These are phyloP conservation scores for Hibiscus mutabilis DNA, from an alignment of 345 rosid species.

Conservation along the genomic window DNA sequence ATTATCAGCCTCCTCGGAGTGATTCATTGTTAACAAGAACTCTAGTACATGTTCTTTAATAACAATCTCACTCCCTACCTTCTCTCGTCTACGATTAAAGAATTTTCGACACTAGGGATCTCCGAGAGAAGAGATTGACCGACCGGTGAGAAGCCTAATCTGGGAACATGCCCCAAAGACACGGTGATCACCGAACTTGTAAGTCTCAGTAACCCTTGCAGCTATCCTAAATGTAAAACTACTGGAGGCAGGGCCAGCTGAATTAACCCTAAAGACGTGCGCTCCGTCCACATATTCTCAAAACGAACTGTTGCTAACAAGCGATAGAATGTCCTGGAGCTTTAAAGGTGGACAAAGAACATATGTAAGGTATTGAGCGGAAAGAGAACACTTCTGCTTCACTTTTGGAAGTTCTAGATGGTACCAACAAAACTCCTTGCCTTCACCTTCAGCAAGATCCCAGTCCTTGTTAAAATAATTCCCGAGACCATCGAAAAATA, in stretches of 20 bases:
- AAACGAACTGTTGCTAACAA: conserved; percentile 88
- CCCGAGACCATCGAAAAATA: conserved; percentile 83
- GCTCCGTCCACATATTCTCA: conserved; percentile 89
- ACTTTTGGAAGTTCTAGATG: conserved; percentile 85
- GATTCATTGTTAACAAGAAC: conserved; percentile 88
- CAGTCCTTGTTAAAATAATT: conserved; percentile 63
- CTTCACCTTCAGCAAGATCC: conserved; percentile 77
- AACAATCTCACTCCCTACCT: conserved; percentile 60
- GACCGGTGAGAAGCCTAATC: conserved; percentile 76
- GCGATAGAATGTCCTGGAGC: conserved; percentile 88
- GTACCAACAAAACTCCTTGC: conserved; percentile 88
- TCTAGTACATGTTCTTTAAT: conserved; percentile 98
- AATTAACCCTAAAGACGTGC: conserved; percentile 87
- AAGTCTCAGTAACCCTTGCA: conserved; percentile 78
- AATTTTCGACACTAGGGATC: conserved; percentile 77
- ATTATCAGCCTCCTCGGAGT: conserved; percentile 96
- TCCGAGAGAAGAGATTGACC: conserved; percentile 82
- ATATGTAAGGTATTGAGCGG: conserved; percentile 82
- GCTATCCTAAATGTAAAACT: conserved; percentile 78
- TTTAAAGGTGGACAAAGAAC: conserved; percentile 89
- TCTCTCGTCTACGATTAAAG: conserved; percentile 39
- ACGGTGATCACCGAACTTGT: conserved; percentile 92
- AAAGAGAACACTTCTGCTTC: conserved; percentile 67
- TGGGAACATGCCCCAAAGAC: conserved; percentile 84
- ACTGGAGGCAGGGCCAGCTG: conserved; percentile 80